Evolutionary conservation across 768 basidiomycete genomes (phyloP).

Genomic region (Mycena leptocephala): DNA sequence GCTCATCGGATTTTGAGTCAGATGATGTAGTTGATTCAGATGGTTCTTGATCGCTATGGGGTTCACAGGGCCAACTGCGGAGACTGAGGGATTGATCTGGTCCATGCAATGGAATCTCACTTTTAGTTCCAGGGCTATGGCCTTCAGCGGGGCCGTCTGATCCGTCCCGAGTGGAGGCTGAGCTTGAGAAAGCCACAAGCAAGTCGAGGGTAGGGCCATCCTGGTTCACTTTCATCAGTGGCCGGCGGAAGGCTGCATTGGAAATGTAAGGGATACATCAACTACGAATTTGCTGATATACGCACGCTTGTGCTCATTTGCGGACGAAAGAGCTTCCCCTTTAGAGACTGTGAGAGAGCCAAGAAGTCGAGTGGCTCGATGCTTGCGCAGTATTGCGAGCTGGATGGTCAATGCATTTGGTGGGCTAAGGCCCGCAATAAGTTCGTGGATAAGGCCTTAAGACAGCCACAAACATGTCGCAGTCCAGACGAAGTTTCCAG

Average conservation of each 20-base stretch:
- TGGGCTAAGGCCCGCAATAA: background rate
- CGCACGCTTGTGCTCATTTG: background rate
- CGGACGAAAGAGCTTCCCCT: background rate
- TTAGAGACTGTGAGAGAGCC: background rate
- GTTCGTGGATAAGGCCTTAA: background rate
- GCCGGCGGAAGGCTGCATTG: background rate
- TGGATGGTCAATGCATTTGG: background rate
- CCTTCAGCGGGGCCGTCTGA: too few species aligned
- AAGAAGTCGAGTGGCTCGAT: background rate
- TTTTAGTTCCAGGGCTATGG: too few species aligned
- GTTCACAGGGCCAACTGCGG: background rate
- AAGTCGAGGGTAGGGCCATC: slow-evolving; percentile 5
- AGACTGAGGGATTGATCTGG: background rate
- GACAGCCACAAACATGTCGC: background rate
- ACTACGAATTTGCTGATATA: background rate
- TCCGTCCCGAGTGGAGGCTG: background rate
- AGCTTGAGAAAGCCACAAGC: background rate
- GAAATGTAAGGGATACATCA: background rate
- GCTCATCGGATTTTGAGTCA: too few species aligned
- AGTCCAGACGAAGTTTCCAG: background rate
- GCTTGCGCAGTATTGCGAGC: background rate
- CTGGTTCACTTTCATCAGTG: background rate
- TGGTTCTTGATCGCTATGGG: background rate
- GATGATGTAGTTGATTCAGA: too few species aligned
- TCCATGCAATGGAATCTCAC: background rate